Percentiles rank a stretch among this genome's conserved stretches.
Evolutionary conservation across 148 eudicot species (phyloP).

Genomic region (Persicaria tinctoria): DNA sequence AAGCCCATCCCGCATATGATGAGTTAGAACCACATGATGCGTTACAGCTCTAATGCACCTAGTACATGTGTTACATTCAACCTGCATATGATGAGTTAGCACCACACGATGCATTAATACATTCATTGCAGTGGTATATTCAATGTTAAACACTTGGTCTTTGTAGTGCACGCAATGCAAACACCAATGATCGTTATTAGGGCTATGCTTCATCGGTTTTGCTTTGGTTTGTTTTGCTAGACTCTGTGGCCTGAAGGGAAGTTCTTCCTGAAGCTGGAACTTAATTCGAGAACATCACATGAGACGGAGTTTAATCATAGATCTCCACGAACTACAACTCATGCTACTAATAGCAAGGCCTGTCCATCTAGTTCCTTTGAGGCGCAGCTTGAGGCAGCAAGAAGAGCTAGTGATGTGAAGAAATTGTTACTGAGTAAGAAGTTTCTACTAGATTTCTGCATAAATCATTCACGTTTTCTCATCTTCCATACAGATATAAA

Average conservation of each 20-base stretch:
- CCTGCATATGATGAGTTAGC: too few relatives aligned
- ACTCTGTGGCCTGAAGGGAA: constrained; percentile 87
- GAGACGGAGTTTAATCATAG: constrained; percentile 30
- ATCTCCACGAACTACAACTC: constrained; percentile 38
- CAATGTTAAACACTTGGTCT: background rate
- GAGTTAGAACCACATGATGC: too few relatives aligned
- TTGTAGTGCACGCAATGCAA: background rate
- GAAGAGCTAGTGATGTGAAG: constrained; percentile 83
- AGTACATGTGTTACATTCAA: too few relatives aligned
- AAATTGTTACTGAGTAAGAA: constrained; percentile 75
- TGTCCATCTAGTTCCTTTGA: constrained; percentile 58
- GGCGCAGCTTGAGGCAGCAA: constrained; percentile 85
- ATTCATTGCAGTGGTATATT: too few relatives aligned
- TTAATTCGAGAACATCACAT: constrained; percentile 25
- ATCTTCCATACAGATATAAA: background rate
- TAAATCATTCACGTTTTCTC: background rate
- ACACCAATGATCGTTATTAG: background rate
- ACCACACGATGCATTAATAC: too few relatives aligned
- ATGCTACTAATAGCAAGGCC: constrained; percentile 27
- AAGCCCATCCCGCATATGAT: too few relatives aligned
- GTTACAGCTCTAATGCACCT: too few relatives aligned
- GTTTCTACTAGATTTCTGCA: constrained; percentile 18
- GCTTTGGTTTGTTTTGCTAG: constrained; percentile 25
- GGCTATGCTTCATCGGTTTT: background rate
- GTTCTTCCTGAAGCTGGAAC: constrained; percentile 55